These are phyloP conservation scores for Endocalyx cinctus DNA, from an alignment of 2,329 filamentous ascomycete species.

Conservation along the genomic window DNA sequence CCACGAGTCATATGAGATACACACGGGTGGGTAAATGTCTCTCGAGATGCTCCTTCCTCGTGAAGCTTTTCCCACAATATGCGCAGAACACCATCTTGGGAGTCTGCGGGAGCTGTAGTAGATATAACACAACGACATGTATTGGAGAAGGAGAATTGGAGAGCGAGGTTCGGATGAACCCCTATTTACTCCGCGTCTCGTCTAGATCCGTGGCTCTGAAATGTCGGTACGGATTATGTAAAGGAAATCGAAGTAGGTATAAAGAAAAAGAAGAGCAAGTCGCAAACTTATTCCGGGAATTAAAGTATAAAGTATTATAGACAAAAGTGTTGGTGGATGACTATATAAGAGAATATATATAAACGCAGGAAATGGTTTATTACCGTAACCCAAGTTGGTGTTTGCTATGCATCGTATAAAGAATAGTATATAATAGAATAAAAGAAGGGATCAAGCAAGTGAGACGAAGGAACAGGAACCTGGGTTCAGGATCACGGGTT, in stretches of 20 bases:
- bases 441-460: slow-evolving; percentile 5
- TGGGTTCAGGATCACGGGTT: slow-evolving; percentile 7
- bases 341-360: background rate
- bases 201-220: background rate
- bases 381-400: background rate
- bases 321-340: background rate
- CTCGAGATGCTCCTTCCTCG: slow-evolving; percentile 53
- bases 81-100: slow-evolving; percentile 40
- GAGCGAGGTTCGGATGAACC: too few species aligned
- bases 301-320: background rate
- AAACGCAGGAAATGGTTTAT: too few species aligned
- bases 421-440: background rate
- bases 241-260: too few species aligned
- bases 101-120: background rate
- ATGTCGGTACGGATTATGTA: background rate
- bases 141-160: too few species aligned
- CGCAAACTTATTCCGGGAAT: background rate
- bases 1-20: slow-evolving; percentile 17
- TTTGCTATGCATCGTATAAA: background rate
- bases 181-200: background rate
- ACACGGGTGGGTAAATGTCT: slow-evolving; percentile 49
- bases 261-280: background rate
- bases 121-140: too few species aligned
- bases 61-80: slow-evolving; percentile 52
- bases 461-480: slow-evolving; percentile 9